Evolutionary conservation across 208 protist species (phyloP).

Genomic region (Naegleria lovaniensis): DNA sequence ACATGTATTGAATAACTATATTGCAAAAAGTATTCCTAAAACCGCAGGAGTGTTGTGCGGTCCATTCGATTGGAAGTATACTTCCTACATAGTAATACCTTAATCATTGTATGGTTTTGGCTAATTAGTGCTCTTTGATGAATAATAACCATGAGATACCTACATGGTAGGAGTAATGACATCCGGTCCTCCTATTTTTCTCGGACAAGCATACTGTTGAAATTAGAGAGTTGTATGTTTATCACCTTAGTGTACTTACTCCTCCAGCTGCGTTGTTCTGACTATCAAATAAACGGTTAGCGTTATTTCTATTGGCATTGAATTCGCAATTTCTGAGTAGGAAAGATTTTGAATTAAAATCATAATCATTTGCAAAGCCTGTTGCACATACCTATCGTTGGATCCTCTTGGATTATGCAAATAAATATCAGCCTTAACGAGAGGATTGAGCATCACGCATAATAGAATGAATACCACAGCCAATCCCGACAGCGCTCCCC

Average conservation of each 20-base stretch:
- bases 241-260: neutral
- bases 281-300: neutral
- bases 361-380: neutral
- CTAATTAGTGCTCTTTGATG: neutral
- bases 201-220: slow-evolving; percentile 7
- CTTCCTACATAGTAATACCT: slow-evolving; percentile 37
- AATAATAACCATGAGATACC: neutral
- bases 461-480: neutral
- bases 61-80: slow-evolving; percentile 41
- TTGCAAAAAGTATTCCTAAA: slow-evolving; percentile 47
- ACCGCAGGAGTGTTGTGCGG: slow-evolving; percentile 44
- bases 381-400: neutral
- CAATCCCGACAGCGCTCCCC: too few species aligned
- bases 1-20: slow-evolving; percentile 66
- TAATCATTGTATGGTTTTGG: neutral
- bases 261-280: slow-evolving; percentile 24
- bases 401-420: slow-evolving; percentile 18
- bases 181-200: neutral
- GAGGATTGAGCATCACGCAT: neutral
- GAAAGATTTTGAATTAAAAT: neutral
- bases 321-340: neutral
- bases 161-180: slow-evolving; percentile 1
- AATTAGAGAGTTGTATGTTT: neutral
- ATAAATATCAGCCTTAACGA: slow-evolving; percentile 11
- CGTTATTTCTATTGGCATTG: neutral